Percentiles rank a stretch among this genome's conserved stretches.
Evolutionary conservation across 495 filamentous ascomycete genomes (phyloP).

Genomic region (Aspergillus sclerotiicarbonarius): DNA sequence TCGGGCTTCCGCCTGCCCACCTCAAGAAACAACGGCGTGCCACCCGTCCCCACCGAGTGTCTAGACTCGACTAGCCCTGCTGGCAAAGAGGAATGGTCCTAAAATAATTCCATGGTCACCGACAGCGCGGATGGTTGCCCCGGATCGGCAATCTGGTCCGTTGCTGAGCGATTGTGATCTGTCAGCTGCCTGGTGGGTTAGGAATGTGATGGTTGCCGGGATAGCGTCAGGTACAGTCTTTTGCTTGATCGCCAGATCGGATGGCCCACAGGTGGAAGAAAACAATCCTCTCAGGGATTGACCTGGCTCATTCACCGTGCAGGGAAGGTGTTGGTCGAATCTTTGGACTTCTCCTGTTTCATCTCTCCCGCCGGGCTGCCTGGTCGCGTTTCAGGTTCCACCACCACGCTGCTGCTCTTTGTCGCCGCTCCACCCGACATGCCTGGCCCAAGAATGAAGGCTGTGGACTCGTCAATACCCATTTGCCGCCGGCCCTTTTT

Average conservation of each 20-base stretch:
- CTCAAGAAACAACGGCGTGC: slow-evolving; percentile 3
- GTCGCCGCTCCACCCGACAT: slow-evolving; percentile 15
- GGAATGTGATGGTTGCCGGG: slow-evolving; percentile 11
- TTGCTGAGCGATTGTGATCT: background rate
- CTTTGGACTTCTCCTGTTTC: slow-evolving; percentile 18
- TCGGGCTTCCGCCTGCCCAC: background rate
- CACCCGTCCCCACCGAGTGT: background rate
- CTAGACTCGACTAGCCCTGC: background rate
- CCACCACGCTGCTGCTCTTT: slow-evolving; percentile 9
- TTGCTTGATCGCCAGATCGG: background rate
- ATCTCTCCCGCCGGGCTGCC: slow-evolving; percentile 10
- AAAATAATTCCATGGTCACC: background rate
- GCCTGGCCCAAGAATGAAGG: slow-evolving; percentile 16
- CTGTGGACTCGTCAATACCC: background rate
- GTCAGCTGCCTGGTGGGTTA: slow-evolving; percentile 7
- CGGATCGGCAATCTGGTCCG: slow-evolving; percentile 10
- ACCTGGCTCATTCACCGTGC: background rate
- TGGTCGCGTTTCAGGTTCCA: slow-evolving; percentile 19
- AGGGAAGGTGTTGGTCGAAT: background rate
- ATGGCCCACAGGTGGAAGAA: background rate
- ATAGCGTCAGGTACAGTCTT: background rate
- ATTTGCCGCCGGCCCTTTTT: background rate
- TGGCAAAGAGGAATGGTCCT: background rate
- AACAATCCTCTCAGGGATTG: background rate
- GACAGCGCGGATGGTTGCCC: slow-evolving; percentile 4